A percentile compares a stretch with the other conserved stretches of the same genome.
Conservation (phyloP, 371 early-diverging fungal genomes). For the Syncephalastrum racemosum region DNA sequence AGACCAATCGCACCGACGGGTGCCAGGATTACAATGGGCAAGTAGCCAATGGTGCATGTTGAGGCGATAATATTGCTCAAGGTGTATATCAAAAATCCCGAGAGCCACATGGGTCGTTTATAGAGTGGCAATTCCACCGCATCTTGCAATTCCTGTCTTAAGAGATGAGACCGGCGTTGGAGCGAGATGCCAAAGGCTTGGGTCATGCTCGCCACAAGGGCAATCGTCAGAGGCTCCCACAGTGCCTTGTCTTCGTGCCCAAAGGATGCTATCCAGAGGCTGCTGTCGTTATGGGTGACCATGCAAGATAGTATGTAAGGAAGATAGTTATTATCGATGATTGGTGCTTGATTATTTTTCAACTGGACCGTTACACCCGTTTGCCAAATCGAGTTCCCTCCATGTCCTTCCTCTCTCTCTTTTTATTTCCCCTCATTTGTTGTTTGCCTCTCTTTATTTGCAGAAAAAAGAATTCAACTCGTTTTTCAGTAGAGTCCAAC, state of each 20-base stretch:
- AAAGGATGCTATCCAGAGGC: no score
- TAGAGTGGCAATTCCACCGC: constrained; percentile 38
- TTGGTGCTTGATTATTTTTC: no score
- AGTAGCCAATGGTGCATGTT: constrained; percentile 72
- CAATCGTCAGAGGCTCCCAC: constrained; percentile 37
- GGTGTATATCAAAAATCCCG: constrained; percentile 70
- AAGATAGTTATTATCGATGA: no score
- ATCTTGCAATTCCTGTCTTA: constrained; percentile 21
- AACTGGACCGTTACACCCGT: no score
- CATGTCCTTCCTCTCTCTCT: neutral
- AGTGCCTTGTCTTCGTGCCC: constrained; percentile 12
- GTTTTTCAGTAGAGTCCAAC: no score
- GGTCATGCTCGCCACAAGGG: constrained; percentile 47
- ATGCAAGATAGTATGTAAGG: no score
- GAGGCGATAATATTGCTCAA: constrained; percentile 71
- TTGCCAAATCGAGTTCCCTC: neutral
- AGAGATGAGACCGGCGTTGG: constrained; percentile 66
- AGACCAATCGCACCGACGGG: constrained; percentile 80
- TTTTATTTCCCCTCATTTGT: neutral
- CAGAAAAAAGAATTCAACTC: no score
- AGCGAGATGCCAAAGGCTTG: constrained; percentile 77
- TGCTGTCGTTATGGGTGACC: no score
- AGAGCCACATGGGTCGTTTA: constrained; percentile 42
- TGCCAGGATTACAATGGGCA: constrained; percentile 81
- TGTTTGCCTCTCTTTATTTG: no score